Evolutionary conservation across 179 eudicot species (phyloP).

Genomic region (Spergularia azorica): DNA sequence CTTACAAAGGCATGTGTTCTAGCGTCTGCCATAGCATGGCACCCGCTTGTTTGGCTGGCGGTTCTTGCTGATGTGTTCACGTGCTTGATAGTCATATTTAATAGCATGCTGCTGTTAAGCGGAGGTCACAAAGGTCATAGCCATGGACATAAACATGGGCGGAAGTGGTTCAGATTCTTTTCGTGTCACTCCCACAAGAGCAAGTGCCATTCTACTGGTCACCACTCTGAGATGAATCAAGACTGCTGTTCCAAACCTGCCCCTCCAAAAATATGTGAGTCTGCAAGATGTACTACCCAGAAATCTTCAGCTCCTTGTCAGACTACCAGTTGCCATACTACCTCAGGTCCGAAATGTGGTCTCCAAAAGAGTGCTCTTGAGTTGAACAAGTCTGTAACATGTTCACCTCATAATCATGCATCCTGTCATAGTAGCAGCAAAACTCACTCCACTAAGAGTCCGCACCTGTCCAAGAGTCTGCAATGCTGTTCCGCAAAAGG

Average conservation of each 20-base stretch:
- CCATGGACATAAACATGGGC: slow-evolving; percentile 12
- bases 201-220: slow-evolving; percentile 19
- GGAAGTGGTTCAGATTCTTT: slow-evolving; percentile 23
- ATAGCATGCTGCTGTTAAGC: slow-evolving; percentile 77
- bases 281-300: slow-evolving; percentile 17
- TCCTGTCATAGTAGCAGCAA: neutral
- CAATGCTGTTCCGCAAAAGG: neutral
- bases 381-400: neutral
- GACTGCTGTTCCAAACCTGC: slow-evolving; percentile 22
- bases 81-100: slow-evolving; percentile 70
- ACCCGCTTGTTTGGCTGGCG: slow-evolving; percentile 90
- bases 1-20: slow-evolving; percentile 58
- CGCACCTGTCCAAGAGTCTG: neutral
- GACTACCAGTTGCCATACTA: slow-evolving; percentile 16
- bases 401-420: neutral
- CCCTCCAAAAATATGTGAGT: neutral
- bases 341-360: no score
- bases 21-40: slow-evolving; percentile 66
- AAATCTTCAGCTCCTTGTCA: slow-evolving; percentile 16
- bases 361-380: neutral
- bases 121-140: slow-evolving; percentile 31
- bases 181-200: slow-evolving; percentile 29
- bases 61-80: slow-evolving; percentile 79
- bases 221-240: slow-evolving; percentile 12
- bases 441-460: neutral